Conservation (phyloP, 257 asterid genomes). For the Scutellaria barbata region DNA sequence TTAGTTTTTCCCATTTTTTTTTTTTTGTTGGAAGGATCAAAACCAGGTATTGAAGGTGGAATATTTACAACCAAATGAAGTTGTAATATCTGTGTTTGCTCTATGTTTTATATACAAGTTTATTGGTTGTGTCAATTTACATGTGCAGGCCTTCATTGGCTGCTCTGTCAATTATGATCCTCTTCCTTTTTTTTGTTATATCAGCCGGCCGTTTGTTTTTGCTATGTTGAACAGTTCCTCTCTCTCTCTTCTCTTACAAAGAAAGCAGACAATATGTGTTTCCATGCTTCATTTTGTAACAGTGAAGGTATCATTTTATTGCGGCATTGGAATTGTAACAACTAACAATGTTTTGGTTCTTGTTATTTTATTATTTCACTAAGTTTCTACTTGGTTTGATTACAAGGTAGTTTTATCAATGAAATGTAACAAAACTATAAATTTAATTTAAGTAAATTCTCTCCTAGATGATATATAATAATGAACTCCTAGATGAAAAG, state of each 20-base stretch:
- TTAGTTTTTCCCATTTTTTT: conserved; percentile 47
- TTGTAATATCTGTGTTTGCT: not conserved
- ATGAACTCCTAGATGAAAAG: not conserved
- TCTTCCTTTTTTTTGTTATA: conserved; percentile 4
- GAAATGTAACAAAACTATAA: not conserved
- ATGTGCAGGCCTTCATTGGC: conserved; percentile 53
- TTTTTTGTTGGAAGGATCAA: conserved; percentile 24
- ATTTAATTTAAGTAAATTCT: not conserved
- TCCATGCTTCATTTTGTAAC: too few species aligned
- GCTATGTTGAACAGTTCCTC: conserved; percentile 28
- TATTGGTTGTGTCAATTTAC: not conserved
- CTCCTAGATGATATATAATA: not conserved
- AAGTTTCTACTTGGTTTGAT: not conserved
- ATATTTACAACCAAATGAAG: conserved; percentile 21
- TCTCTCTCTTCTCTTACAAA: conserved; percentile 24
- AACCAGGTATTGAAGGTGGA: conserved; percentile 12
- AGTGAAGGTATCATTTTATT: too few species aligned
- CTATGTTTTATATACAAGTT: conserved; percentile 37
- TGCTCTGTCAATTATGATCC: conserved; percentile 34
- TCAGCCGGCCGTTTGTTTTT: conserved; percentile 55
- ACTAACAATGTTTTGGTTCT: not conserved
- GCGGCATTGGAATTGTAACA: too few species aligned
- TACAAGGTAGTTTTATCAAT: conserved; percentile 7
- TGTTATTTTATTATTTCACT: conserved; percentile 8
- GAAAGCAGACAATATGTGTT: not conserved